Base-by-base conservation (phyloP, 1,284 basidiomycete genomes). In the Porogramme epimiltina region DNA sequence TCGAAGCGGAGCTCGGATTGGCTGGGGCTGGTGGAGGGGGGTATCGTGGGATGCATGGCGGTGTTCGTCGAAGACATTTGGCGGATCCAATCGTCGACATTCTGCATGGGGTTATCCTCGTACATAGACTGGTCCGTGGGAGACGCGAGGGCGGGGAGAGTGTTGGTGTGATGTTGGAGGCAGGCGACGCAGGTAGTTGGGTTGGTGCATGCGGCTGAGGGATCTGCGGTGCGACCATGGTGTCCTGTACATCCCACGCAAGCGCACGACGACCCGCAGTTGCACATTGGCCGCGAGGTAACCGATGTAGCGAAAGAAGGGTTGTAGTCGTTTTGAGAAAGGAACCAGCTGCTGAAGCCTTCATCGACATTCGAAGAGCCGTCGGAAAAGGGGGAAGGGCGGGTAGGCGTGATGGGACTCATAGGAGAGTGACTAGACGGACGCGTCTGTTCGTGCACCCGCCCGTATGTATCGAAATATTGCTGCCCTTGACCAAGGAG, bases 391-490 rank as follows among this genome's bases (percentile, higher is more conserved):
- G 33, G 20, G 19, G 42, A 45, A 15, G 37, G 22, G 15, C 8
- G 40, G 34, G 26, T 23, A 16, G 46, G 40, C 33, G 24, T 36
- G 11, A 10, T 41, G 37, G 22, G 55, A 49, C 16, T 55, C 45
- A 42, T 41, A 23, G 19, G 31, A 10, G 56, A 33, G 46, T 40
- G 45, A 9, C 71, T 71, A 33, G 64, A 42, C 1, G 65, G 61
- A 47, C 74, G 70, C 15, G 63, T 48, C 5, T 72, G 69, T 59
- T 81, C 84, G 60, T 84, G 82, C 18, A 82, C 81, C 24, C 83
- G 76, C 22, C 78, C 76, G 53, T 87, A 88, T 0, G 86, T 86
- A 47, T 81, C 84, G 63, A 73, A 85, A 46, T 71, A 70, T 47
- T 69, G 66, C 47, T 63, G 66, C 33, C 78, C 76, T 60, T 79